Evolutionary conservation across 768 basidiomycete species (phyloP).

Genomic region (Fistulinella prunicolor): DNA sequence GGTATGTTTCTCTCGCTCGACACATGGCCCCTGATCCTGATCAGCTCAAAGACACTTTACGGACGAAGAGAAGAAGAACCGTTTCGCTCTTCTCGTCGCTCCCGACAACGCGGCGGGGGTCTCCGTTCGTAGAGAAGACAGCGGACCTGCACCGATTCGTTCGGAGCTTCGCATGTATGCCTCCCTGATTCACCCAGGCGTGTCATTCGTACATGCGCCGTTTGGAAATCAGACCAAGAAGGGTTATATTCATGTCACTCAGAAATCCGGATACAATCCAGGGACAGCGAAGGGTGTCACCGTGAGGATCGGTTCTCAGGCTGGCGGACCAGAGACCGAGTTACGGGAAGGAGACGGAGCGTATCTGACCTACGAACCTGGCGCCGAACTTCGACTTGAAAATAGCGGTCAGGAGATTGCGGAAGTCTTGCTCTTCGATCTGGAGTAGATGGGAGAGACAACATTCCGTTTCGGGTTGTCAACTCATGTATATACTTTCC

Average conservation of each 20-base stretch:
- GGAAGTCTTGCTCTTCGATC: slow-evolving; percentile 80
- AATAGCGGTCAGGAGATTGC: slow-evolving; percentile 66
- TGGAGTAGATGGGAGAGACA: slow-evolving; percentile 41
- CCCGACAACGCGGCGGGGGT: slow-evolving; percentile 63
- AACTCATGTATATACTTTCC: no score
- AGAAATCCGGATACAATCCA: slow-evolving; percentile 77
- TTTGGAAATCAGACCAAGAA: slow-evolving; percentile 41
- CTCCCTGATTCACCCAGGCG: slow-evolving; percentile 60
- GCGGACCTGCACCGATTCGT: slow-evolving; percentile 81
- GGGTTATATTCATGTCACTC: slow-evolving; percentile 83
- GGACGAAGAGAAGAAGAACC: slow-evolving; percentile 77
- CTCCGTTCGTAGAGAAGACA: slow-evolving; percentile 54
- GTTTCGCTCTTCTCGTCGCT: slow-evolving; percentile 72
- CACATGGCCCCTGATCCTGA: not conserved
- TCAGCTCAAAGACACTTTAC: slow-evolving; percentile 54
- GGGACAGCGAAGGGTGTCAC: slow-evolving; percentile 53
- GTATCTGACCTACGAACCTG: slow-evolving; percentile 54
- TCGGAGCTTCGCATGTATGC: slow-evolving; percentile 70
- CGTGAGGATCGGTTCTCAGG: slow-evolving; percentile 48
- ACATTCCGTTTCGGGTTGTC: no score
- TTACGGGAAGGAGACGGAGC: slow-evolving; percentile 87
- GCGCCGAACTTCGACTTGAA: slow-evolving; percentile 40
- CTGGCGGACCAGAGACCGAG: slow-evolving; percentile 42
- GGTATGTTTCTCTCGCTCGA: slow-evolving; percentile 33
- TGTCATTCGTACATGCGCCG: slow-evolving; percentile 52